Percentiles rank a stretch among this genome's conserved stretches.
Evolutionary conservation across 768 basidiomycete genomes (phyloP).

Genomic region (Cystofilobasidium bisporidii): DNA sequence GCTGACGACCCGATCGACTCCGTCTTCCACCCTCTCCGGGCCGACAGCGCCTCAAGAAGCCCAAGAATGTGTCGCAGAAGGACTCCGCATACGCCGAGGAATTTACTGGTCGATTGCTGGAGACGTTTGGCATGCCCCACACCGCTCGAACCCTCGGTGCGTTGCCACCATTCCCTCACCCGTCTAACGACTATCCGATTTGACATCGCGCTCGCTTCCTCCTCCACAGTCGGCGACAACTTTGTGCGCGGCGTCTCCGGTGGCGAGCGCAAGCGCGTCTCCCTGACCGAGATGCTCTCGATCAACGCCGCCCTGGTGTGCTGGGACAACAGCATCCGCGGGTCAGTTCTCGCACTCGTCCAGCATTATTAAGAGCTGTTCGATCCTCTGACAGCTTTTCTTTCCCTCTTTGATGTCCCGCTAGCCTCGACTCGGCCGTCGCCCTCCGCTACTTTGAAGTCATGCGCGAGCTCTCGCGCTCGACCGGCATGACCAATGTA

Average conservation of each 20-base stretch:
- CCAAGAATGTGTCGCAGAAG: not conserved
- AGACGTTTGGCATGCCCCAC: slow-evolving; percentile 14
- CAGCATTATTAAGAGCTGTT: no score
- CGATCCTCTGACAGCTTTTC: no score
- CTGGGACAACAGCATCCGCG: slow-evolving; percentile 26
- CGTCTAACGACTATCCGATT: no score
- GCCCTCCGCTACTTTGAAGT: slow-evolving; percentile 15
- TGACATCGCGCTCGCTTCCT: no score
- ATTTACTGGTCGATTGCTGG: not conserved
- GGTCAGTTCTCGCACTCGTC: no score
- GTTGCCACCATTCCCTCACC: no score
- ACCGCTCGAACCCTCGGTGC: slow-evolving; percentile 1
- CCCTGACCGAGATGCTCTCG: slow-evolving; percentile 18
- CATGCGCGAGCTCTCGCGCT: slow-evolving; percentile 16
- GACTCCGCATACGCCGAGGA: slow-evolving; percentile 8
- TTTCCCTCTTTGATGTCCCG: no score
- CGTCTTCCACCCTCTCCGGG: no score
- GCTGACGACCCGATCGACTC: no score
- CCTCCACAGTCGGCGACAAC: slow-evolving; percentile 12
- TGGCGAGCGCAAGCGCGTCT: slow-evolving; percentile 25
- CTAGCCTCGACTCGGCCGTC: slow-evolving; percentile 20
- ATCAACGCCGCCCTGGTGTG: slow-evolving; percentile 25
- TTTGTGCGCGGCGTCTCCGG: slow-evolving; percentile 23
- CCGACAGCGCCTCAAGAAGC: slow-evolving; percentile 1
- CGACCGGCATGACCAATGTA: slow-evolving; percentile 25